Evolutionary conservation across 2,329 filamentous ascomycete species (phyloP).

Genomic region (Westerdykella aurantiaca): DNA sequence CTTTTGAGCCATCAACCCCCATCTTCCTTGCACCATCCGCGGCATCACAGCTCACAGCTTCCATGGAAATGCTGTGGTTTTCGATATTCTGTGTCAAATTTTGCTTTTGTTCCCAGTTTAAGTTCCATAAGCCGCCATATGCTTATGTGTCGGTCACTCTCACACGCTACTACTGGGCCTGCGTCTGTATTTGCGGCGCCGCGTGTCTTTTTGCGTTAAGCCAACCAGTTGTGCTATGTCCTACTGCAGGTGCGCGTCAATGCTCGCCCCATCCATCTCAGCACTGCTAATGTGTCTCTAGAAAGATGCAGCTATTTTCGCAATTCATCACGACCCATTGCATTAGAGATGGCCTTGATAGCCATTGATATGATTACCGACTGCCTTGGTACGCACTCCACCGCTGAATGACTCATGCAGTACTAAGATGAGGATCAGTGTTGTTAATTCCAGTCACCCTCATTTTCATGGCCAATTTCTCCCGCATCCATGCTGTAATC

Average conservation of each 20-base stretch:
- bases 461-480: constrained; percentile 14
- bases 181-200: constrained; percentile 5
- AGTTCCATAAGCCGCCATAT: constrained; percentile 13
- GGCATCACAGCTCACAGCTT: constrained; percentile 7
- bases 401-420: background rate
- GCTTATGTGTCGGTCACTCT: constrained; percentile 12
- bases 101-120: constrained; percentile 14
- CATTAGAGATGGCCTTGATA: constrained; percentile 7
- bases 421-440: constrained; percentile 6
- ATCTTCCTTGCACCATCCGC: background rate
- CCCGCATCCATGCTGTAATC: constrained; percentile 6
- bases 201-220: constrained; percentile 10
- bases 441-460: constrained; percentile 10
- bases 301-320: constrained; percentile 7
- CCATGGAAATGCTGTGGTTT: constrained; percentile 13
- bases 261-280: background rate
- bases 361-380: constrained; percentile 13
- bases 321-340: constrained; percentile 1
- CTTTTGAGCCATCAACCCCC: background rate
- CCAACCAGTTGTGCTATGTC: constrained; percentile 10
- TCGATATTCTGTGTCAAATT: constrained; percentile 14
- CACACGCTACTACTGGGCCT: constrained; percentile 10
- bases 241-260: constrained; percentile 5
- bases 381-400: constrained; percentile 7
- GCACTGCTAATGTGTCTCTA: constrained; percentile 3